phyloP scores from a whole-genome alignment of 2,329 filamentous ascomycete species.

The Thelonectria olida region DNA sequence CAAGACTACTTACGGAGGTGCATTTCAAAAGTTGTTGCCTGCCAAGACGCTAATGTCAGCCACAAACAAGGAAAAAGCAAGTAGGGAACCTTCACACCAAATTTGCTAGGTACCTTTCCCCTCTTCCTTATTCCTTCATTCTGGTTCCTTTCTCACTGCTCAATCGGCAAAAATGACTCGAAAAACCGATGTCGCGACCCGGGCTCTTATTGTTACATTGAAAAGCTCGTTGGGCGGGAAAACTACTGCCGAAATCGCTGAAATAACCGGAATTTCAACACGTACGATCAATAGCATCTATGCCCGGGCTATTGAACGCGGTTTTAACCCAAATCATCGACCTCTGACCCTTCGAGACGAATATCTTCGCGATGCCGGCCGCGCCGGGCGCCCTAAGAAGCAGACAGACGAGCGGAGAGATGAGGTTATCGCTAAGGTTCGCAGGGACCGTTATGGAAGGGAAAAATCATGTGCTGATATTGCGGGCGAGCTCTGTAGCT shows the following conservation, averaged over 20 bases:
- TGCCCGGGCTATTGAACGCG: conserved; percentile 3
- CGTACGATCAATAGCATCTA: conserved; percentile 14
- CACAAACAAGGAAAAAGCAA: conserved; percentile 4
- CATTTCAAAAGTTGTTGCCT: too few species aligned
- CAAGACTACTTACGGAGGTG: too few species aligned
- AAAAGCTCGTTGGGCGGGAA: background rate
- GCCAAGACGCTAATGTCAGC: too few species aligned
- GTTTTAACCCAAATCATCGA: conserved; percentile 11
- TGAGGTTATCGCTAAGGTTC: conserved; percentile 2
- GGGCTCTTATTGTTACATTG: background rate
- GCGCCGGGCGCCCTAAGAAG: background rate
- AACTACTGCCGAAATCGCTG: background rate
- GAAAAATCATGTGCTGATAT: conserved; percentile 22
- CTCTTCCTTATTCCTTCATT: too few species aligned
- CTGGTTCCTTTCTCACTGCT: too few species aligned
- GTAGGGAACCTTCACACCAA: too few species aligned
- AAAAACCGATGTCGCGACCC: conserved; percentile 13
- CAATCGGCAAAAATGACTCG: background rate
- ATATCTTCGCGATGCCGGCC: conserved; percentile 2
- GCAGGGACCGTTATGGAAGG: background rate
- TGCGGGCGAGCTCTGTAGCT: conserved; percentile 10
- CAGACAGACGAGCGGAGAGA: background rate
- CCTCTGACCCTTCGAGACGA: conserved; percentile 3
- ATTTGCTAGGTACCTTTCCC: too few species aligned
- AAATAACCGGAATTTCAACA: background rate